A percentile compares a stretch with the other conserved stretches of the same genome.
These are phyloP conservation scores for Mycosphaerelloides madeirae DNA, from an alignment of 2,329 filamentous ascomycete species.

Conservation along the genomic window DNA sequence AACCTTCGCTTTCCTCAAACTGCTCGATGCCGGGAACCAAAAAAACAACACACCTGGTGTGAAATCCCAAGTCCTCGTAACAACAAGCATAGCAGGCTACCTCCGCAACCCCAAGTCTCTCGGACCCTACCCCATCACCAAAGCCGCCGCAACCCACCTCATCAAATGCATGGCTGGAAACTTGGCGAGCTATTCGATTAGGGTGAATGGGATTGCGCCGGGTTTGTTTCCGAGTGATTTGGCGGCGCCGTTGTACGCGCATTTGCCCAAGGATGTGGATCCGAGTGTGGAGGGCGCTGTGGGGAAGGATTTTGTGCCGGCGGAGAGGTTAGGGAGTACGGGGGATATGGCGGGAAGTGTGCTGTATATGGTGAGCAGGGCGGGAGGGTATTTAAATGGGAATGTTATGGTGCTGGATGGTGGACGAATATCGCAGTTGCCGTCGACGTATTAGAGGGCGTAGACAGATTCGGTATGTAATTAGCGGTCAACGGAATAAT, in stretches of 20 bases:
- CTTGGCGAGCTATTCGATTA: constrained; percentile 40
- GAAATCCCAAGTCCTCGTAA: constrained; percentile 44
- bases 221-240: constrained; percentile 61
- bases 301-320: constrained; percentile 47
- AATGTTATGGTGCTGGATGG: constrained; percentile 59
- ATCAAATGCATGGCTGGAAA: constrained; percentile 46
- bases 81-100: constrained; percentile 44
- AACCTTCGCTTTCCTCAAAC: constrained; percentile 38
- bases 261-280: constrained; percentile 17
- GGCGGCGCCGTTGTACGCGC: constrained; percentile 45
- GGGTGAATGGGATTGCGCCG: constrained; percentile 50
- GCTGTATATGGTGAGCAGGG: constrained; percentile 59
- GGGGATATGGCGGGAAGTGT: constrained; percentile 60
- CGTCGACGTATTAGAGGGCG: constrained; percentile 11
- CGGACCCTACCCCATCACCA: constrained; percentile 42
- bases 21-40: constrained; percentile 40
- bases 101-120: constrained; percentile 35
- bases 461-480: too few relatives aligned
- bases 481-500: too few relatives aligned
- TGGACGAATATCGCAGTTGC: constrained; percentile 35
- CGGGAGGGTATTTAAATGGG: constrained; percentile 64
- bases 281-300: constrained; percentile 39
- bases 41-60: constrained; percentile 25
- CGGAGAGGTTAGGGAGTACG: constrained; percentile 54
- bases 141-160: constrained; percentile 46